A percentile compares a stretch with the other conserved stretches of the same genome.
Conservation (phyloP, 2,329 filamentous ascomycete genomes). For the Botrytis pseudocinerea region DNA sequence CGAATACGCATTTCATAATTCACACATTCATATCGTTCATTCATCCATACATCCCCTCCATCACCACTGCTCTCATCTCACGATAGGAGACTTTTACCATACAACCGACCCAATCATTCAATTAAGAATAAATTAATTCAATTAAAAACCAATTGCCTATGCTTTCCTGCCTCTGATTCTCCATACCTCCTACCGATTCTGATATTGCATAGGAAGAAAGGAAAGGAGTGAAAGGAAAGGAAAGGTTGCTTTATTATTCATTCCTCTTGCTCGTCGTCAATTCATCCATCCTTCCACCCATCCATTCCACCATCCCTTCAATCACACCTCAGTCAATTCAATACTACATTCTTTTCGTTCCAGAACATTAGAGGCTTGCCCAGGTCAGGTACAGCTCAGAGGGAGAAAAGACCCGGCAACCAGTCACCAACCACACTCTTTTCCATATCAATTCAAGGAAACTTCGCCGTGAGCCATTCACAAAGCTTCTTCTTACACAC, state of each 20-base stretch:
- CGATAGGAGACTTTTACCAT: neutral
- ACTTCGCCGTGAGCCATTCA: neutral
- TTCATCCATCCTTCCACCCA: neutral
- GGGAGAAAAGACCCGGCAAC: neutral
- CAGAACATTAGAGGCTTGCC: conserved; percentile 4
- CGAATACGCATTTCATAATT: neutral
- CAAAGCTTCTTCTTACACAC: neutral
- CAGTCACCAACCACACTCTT: conserved; percentile 16
- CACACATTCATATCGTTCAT: neutral
- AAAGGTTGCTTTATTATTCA: conserved; percentile 1
- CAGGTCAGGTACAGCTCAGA: neutral
- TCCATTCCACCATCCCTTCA: neutral
- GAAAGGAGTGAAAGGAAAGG: neutral
- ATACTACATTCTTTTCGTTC: conserved; percentile 7
- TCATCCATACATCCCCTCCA: neutral
- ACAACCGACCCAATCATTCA: conserved; percentile 12
- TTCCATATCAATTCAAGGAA: neutral
- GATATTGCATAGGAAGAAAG: neutral
- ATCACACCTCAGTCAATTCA: neutral
- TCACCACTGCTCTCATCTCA: neutral
- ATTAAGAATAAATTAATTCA: conserved; percentile 10
- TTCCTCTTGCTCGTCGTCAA: neutral
- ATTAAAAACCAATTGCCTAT: conserved; percentile 5
- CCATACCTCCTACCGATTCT: neutral
- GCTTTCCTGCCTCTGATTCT: neutral